phyloP scores from a whole-genome alignment of 768 basidiomycete genomes.

The Glaciozyma martinii region DNA sequence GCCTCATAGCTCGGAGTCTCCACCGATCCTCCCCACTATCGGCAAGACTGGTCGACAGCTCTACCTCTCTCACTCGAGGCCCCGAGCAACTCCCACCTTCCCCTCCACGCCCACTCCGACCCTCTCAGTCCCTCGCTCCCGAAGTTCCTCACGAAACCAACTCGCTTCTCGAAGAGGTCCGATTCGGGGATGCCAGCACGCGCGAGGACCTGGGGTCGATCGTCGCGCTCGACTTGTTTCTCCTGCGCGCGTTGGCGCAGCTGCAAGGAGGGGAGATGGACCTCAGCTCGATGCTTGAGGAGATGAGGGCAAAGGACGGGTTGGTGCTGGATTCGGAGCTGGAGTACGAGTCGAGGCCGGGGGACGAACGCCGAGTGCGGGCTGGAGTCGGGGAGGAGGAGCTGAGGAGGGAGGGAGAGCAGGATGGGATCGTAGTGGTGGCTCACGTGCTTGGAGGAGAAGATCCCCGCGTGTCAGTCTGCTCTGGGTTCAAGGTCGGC shows the following conservation, averaged over 20 bases:
- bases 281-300: no score
- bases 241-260: neutral
- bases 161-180: neutral
- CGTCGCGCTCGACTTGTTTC: neutral
- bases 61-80: neutral
- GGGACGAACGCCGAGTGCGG: neutral
- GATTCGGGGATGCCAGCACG: neutral
- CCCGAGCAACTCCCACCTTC: neutral
- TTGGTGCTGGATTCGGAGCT: no score
- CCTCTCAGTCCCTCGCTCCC: neutral
- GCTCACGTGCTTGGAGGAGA: slow-evolving; percentile 47
- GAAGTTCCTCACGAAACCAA: neutral
- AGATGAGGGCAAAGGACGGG: no score
- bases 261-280: neutral
- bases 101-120: neutral
- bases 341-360: neutral
- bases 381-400: neutral
- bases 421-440: slow-evolving; percentile 45
- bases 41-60: neutral
- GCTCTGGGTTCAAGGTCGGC: slow-evolving; percentile 53
- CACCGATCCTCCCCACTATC: neutral
- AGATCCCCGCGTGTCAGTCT: slow-evolving; percentile 42
- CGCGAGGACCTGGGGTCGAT: neutral
- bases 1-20: no score
- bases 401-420: neutral